Conservation (phyloP, 345 rosid species). For the Noccaea bulbosa region DNA sequence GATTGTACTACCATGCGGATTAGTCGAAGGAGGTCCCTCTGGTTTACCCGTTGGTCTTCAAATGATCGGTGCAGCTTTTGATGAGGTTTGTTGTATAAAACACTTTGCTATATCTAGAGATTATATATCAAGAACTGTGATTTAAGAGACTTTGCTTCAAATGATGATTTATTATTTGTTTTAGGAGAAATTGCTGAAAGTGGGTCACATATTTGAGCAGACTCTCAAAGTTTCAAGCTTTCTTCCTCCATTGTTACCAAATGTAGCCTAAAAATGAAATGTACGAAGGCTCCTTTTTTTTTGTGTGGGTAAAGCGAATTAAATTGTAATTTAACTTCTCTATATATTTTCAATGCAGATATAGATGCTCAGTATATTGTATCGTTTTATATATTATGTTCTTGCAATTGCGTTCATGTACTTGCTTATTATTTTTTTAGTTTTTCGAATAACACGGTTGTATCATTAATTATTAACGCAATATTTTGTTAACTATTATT, state of each 20-base stretch:
- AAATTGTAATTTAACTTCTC: conserved; percentile 21
- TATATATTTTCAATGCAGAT: neutral
- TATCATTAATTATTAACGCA: conserved; percentile 14
- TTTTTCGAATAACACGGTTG: conserved; percentile 11
- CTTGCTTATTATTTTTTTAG: conserved; percentile 4
- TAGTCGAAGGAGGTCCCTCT: conserved; percentile 70
- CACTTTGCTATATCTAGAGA: neutral
- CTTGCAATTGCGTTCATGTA: conserved; percentile 16
- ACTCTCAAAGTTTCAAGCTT: conserved; percentile 69
- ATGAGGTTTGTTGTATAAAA: conserved; percentile 58
- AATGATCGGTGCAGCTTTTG: conserved; percentile 88
- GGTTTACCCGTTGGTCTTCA: conserved; percentile 95
- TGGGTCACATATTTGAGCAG: conserved; percentile 91
- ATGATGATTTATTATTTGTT: conserved; percentile 16
- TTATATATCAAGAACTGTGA: neutral
- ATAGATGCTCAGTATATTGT: conserved; percentile 16
- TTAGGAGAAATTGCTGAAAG: conserved; percentile 75
- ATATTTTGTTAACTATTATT: neutral
- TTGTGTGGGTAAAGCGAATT: conserved; percentile 9
- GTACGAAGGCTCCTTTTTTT: neutral
- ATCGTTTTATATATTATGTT: conserved; percentile 5
- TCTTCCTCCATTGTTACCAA: conserved; percentile 64
- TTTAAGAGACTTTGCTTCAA: neutral
- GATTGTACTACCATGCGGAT: conserved; percentile 87
- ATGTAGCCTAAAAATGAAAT: conserved; percentile 23